Conservation (phyloP, 1,284 basidiomycete genomes). For the Macrocystidia cucumis region DNA sequence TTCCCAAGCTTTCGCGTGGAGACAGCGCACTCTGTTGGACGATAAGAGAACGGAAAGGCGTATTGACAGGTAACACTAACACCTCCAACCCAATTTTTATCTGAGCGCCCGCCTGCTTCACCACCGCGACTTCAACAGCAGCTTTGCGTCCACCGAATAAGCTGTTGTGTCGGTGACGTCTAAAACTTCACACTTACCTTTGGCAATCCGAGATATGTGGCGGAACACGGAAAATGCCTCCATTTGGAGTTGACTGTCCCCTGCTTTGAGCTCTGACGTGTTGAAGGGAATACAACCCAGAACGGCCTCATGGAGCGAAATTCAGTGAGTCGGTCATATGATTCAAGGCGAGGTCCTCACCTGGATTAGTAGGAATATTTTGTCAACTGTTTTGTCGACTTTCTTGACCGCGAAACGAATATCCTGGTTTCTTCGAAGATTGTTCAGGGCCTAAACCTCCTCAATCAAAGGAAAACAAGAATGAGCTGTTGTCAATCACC, state of each 20-base stretch:
- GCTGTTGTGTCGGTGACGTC: background rate
- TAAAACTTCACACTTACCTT: slow-evolving; percentile 46
- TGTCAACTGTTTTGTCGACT: slow-evolving; percentile 59
- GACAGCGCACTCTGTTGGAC: slow-evolving; percentile 57
- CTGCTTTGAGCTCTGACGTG: slow-evolving; percentile 53
- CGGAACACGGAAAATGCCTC: slow-evolving; percentile 63
- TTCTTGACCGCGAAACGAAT: slow-evolving; percentile 69
- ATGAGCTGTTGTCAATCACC: slow-evolving; percentile 23
- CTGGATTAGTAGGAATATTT: slow-evolving; percentile 68
- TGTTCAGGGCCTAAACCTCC: slow-evolving; percentile 53
- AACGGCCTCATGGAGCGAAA: slow-evolving; percentile 46
- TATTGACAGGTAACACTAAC: slow-evolving; percentile 28
- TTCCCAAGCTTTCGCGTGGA: slow-evolving; percentile 81
- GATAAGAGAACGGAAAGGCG: slow-evolving; percentile 8
- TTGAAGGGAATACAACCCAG: slow-evolving; percentile 66
- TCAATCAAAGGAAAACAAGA: slow-evolving; percentile 1
- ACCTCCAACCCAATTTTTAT: slow-evolving; percentile 66
- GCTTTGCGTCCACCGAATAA: slow-evolving; percentile 29
- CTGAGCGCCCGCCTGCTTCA: slow-evolving; percentile 50
- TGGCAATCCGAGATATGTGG: slow-evolving; percentile 58
- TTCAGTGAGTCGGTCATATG: no score
- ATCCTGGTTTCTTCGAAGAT: slow-evolving; percentile 57
- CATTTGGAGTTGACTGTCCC: slow-evolving; percentile 63
- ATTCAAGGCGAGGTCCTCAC: slow-evolving; percentile 25
- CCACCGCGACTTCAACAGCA: slow-evolving; percentile 63